phyloP scores from a whole-genome alignment of 331 rosid species.

The Spiraea crenata region DNA sequence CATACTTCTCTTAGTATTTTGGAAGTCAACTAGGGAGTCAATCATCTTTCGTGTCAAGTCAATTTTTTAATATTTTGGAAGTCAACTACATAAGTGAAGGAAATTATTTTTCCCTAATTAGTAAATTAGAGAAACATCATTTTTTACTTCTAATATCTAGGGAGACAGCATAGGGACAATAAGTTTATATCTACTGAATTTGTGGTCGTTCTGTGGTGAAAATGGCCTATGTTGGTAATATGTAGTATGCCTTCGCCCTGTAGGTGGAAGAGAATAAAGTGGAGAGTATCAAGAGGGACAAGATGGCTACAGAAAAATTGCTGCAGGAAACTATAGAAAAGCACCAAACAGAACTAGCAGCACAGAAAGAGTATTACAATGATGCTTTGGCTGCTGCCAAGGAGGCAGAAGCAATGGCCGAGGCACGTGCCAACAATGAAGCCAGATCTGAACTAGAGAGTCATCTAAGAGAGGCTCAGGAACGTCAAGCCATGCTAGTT shows the following conservation, averaged over 20 bases:
- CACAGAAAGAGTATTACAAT: conserved; percentile 83
- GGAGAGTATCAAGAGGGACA: conserved; percentile 93
- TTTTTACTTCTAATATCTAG: background rate
- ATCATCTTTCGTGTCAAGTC: background rate
- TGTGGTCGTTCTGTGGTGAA: background rate
- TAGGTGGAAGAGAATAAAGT: conserved; percentile 98
- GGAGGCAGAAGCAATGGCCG: conserved; percentile 95
- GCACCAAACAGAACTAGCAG: conserved; percentile 80
- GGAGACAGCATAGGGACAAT: background rate
- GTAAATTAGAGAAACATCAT: too few relatives aligned
- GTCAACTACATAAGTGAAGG: background rate
- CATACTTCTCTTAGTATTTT: background rate
- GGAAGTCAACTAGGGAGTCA: background rate
- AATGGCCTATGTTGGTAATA: conserved; percentile 19
- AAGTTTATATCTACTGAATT: background rate
- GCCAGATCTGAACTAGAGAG: conserved; percentile 92
- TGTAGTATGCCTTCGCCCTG: conserved; percentile 13
- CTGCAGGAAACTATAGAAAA: conserved; percentile 94
- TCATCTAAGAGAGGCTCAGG: conserved; percentile 80
- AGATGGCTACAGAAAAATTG: conserved; percentile 85
- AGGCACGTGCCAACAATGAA: conserved; percentile 85
- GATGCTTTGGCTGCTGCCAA: conserved; percentile 88
- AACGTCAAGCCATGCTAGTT: conserved; percentile 93
- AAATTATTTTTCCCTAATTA: background rate
- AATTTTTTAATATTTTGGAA: conserved; percentile 1